A percentile compares a stretch with the other conserved stretches of the same genome.
phyloP scores from a whole-genome alignment of 2,329 filamentous ascomycete species.

The Grosmannia huntii region DNA sequence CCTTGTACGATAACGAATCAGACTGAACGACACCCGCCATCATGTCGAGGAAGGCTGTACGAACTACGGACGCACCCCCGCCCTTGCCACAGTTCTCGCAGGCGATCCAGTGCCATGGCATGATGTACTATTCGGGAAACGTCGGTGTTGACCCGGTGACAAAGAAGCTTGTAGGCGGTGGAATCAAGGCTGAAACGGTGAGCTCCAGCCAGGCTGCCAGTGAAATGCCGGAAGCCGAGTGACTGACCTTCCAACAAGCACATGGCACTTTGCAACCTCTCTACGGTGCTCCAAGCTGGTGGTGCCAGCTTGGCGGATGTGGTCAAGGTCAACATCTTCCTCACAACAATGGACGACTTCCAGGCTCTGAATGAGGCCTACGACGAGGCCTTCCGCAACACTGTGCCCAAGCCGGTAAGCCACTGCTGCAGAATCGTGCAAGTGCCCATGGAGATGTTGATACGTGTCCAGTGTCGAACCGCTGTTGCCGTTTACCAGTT shows the following conservation, averaged over 20 bases:
- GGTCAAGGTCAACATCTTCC: slow-evolving; percentile 55
- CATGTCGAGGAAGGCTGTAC: slow-evolving; percentile 19
- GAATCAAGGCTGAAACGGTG: slow-evolving; percentile 40
- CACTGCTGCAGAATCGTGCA: background rate
- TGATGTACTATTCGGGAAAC: slow-evolving; percentile 58
- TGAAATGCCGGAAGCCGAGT: background rate
- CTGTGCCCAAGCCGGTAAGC: slow-evolving; percentile 33
- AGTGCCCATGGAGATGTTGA: background rate
- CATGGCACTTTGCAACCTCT: slow-evolving; percentile 46
- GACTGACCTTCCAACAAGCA: slow-evolving; percentile 21
- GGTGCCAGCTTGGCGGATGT: slow-evolving; percentile 46
- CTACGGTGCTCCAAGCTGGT: slow-evolving; percentile 45
- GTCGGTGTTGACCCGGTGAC: slow-evolving; percentile 46
- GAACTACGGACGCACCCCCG: slow-evolving; percentile 34
- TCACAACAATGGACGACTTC: slow-evolving; percentile 54
- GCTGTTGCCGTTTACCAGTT: slow-evolving; percentile 65
- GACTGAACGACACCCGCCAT: too few relatives aligned
- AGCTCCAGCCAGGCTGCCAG: background rate
- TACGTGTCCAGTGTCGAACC: slow-evolving; percentile 31
- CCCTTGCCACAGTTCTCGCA: slow-evolving; percentile 46
- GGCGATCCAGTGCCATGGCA: slow-evolving; percentile 48
- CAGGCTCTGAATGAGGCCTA: slow-evolving; percentile 44
- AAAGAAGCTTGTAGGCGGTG: slow-evolving; percentile 40
- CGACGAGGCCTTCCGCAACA: slow-evolving; percentile 30
- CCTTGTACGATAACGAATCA: background rate